These are phyloP conservation scores for Alternaria conjuncta DNA, from an alignment of 2,329 filamentous ascomycete genomes.

Conservation along the genomic window DNA sequence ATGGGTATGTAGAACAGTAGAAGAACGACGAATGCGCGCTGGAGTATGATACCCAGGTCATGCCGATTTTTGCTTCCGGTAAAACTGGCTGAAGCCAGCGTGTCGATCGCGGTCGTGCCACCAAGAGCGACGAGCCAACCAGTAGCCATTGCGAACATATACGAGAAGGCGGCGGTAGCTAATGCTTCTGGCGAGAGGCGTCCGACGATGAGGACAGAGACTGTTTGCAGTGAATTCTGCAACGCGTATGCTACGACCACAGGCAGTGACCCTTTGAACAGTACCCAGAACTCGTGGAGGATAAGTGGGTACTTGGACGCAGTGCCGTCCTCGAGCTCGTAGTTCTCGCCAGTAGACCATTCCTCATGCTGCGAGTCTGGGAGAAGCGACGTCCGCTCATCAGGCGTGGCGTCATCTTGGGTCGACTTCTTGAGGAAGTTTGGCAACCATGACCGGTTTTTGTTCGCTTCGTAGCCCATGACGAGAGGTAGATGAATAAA, in stretches of 20 bases:
- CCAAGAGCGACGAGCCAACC: conserved; percentile 87
- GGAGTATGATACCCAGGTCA: conserved; percentile 78
- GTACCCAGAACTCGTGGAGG: conserved; percentile 67
- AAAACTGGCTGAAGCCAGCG: conserved; percentile 80
- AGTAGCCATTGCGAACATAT: conserved; percentile 93
- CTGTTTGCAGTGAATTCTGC: conserved; percentile 83
- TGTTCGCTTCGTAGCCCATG: conserved; percentile 32
- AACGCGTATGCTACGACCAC: conserved; percentile 85
- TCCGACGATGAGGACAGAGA: conserved; percentile 82
- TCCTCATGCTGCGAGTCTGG: conserved; percentile 49
- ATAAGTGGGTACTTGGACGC: conserved; percentile 48
- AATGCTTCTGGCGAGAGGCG: conserved; percentile 79
- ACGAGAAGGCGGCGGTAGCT: conserved; percentile 82
- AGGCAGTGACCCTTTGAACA: conserved; percentile 73
- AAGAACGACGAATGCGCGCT: conserved; percentile 76
- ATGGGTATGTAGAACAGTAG: conserved; percentile 75
- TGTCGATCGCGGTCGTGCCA: conserved; percentile 85
- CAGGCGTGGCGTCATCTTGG: conserved; percentile 33
- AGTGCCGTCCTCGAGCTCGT: conserved; percentile 48
- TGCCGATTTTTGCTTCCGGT: conserved; percentile 81
- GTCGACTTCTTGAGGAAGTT: conserved; percentile 30
- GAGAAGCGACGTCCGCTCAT: conserved; percentile 54
- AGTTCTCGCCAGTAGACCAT: conserved; percentile 43
- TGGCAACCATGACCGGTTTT: conserved; percentile 39
- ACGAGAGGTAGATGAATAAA: background rate